Conservation (phyloP, 2,329 filamentous ascomycete genomes). For the Ceratocystis papillata region DNA sequence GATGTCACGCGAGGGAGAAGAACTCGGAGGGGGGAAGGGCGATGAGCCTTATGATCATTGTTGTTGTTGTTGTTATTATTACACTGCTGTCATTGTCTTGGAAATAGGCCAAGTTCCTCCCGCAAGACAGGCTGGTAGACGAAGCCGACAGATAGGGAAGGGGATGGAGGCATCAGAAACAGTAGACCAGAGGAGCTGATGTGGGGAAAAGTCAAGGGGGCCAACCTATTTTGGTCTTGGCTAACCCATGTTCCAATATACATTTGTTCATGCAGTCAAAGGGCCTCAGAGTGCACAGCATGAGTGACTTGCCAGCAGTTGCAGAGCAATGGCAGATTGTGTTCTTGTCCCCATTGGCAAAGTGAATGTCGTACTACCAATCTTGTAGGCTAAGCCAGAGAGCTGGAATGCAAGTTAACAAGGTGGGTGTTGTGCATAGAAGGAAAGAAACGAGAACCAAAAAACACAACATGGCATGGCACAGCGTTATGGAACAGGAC, state of each 20-base stretch:
- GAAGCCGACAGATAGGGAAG: too few species aligned
- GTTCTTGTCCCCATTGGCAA: background rate
- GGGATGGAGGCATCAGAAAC: background rate
- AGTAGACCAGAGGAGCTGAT: background rate
- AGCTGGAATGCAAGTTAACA: background rate
- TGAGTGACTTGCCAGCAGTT: constrained; percentile 1
- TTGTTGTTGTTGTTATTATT: too few species aligned
- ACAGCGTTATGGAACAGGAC: too few species aligned
- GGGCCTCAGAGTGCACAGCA: constrained; percentile 11
- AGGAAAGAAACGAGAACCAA: background rate
- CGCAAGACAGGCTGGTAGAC: background rate
- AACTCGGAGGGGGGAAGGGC: background rate
- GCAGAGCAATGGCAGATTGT: background rate
- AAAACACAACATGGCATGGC: too few species aligned
- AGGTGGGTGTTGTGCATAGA: background rate
- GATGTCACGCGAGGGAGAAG: background rate
- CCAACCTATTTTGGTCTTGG: background rate
- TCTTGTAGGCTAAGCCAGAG: background rate
- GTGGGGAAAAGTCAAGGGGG: background rate
- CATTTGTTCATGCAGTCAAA: background rate
- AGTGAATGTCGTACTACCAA: too few species aligned
- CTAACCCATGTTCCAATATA: too few species aligned
- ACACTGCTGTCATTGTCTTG: too few species aligned
- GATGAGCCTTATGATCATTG: too few species aligned
- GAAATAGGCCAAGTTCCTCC: too few species aligned